Percentiles rank a stretch among this genome's conserved stretches.
These are phyloP conservation scores for Didymella pomorum DNA, from an alignment of 2,329 filamentous ascomycete species.

Conservation along the genomic window DNA sequence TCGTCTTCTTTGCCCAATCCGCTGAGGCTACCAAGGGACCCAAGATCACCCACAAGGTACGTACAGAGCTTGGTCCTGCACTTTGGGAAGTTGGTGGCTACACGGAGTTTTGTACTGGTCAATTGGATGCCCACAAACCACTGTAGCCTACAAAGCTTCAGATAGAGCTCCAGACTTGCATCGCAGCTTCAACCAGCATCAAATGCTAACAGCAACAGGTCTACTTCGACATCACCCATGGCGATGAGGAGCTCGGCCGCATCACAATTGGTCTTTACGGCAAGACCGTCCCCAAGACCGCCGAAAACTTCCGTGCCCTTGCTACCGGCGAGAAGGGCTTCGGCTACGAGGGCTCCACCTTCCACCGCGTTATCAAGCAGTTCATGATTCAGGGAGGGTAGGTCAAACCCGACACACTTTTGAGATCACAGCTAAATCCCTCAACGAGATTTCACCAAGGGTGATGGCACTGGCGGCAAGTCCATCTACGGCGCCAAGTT, in stretches of 20 bases:
- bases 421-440: neutral
- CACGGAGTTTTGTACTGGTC: slow-evolving; percentile 4
- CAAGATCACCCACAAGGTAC: slow-evolving; percentile 91
- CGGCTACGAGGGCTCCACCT: slow-evolving; percentile 80
- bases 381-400: slow-evolving; percentile 89
- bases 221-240: slow-evolving; percentile 84
- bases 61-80: slow-evolving; percentile 5
- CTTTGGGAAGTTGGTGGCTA: neutral
- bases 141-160: slow-evolving; percentile 2
- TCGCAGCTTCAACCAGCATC: neutral
- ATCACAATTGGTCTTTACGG: slow-evolving; percentile 86
- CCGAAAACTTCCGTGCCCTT: slow-evolving; percentile 75
- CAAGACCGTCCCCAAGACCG: slow-evolving; percentile 82
- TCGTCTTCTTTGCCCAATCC: slow-evolving; percentile 48
- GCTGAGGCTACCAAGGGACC: slow-evolving; percentile 69
- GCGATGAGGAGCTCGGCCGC: slow-evolving; percentile 75
- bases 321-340: slow-evolving; percentile 87
- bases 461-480: slow-evolving; percentile 86
- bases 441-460: too few relatives aligned
- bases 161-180: neutral
- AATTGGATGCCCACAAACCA: slow-evolving; percentile 6
- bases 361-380: slow-evolving; percentile 89
- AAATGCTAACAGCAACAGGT: slow-evolving; percentile 56
- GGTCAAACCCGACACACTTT: neutral
- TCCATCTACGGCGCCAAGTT: slow-evolving; percentile 88